phyloP scores from a whole-genome alignment of 2,329 filamentous ascomycete species.

The Thelonectria discophora region DNA sequence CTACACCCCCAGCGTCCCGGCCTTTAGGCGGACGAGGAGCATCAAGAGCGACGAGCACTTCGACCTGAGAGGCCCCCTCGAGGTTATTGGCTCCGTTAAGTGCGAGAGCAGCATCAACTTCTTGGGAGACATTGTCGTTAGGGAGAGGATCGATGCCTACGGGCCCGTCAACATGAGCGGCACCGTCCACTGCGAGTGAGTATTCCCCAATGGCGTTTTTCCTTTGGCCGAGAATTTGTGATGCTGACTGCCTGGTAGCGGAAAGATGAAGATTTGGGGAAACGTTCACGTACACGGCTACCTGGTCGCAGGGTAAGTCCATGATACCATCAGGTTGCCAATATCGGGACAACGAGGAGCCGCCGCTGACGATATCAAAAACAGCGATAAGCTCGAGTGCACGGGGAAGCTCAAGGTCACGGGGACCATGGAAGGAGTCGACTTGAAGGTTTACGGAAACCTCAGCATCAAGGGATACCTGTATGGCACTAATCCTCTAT shows the following conservation, averaged over 20 bases:
- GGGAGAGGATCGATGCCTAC: constrained; percentile 57
- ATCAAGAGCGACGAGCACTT: constrained; percentile 55
- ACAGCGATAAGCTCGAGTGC: constrained; percentile 56
- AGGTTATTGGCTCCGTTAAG: constrained; percentile 58
- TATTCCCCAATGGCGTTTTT: constrained; percentile 4
- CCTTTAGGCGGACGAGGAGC: constrained; percentile 47
- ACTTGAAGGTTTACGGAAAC: constrained; percentile 59
- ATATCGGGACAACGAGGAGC: constrained; percentile 3
- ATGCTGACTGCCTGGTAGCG: constrained; percentile 42
- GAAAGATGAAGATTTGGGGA: constrained; percentile 57
- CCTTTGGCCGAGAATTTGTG: accelerated
- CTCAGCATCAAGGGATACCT: constrained; percentile 56
- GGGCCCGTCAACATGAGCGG: constrained; percentile 54
- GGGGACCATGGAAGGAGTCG: constrained; percentile 53
- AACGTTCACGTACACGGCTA: constrained; percentile 55
- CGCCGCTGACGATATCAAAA: constrained; percentile 21
- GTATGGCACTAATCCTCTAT: constrained; percentile 41
- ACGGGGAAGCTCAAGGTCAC: constrained; percentile 57
- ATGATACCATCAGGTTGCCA: not conserved
- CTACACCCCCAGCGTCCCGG: constrained; percentile 36
- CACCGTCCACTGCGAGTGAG: constrained; percentile 54
- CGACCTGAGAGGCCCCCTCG: constrained; percentile 54
- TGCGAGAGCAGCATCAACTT: constrained; percentile 56
- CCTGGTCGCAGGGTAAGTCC: constrained; percentile 49
- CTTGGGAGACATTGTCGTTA: constrained; percentile 55